These are phyloP conservation scores for Fusarium continuum DNA, from an alignment of 2,329 filamentous ascomycete species.

Conservation along the genomic window DNA sequence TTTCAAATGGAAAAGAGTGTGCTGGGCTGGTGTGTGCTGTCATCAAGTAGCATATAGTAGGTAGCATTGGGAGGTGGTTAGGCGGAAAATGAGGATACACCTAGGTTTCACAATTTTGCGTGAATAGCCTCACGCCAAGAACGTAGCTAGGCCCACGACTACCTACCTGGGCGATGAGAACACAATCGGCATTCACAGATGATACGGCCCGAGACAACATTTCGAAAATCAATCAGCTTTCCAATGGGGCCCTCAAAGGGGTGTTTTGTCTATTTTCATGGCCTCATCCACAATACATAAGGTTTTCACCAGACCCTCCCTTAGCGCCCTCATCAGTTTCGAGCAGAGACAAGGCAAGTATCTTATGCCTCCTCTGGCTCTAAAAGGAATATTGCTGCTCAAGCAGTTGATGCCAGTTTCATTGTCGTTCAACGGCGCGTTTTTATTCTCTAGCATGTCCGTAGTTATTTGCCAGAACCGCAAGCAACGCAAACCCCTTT, in stretches of 20 bases:
- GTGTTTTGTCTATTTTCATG: slow-evolving; percentile 37
- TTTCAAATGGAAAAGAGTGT: not conserved
- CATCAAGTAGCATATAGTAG: too few species aligned
- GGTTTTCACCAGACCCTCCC: slow-evolving; percentile 15
- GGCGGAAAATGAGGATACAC: too few species aligned
- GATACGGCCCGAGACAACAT: not conserved
- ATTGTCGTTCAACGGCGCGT: slow-evolving; percentile 46
- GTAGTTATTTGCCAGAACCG: slow-evolving; percentile 44
- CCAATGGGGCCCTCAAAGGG: slow-evolving; percentile 26
- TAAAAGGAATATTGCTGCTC: slow-evolving; percentile 21
- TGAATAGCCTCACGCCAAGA: too few species aligned
- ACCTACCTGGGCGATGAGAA: not conserved
- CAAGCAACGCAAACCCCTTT: slow-evolving; percentile 46
- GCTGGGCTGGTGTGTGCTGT: not conserved
- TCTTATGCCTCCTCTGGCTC: slow-evolving; percentile 12
- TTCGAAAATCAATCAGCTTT: not conserved
- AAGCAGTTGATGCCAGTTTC: slow-evolving; percentile 37
- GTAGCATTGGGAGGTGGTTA: too few species aligned
- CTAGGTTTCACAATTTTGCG: too few species aligned
- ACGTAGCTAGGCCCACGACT: too few species aligned
- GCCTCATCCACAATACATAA: slow-evolving; percentile 31
- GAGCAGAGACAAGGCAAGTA: slow-evolving; percentile 5
- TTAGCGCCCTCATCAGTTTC: slow-evolving; percentile 30
- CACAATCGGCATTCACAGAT: not conserved
- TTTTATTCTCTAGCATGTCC: slow-evolving; percentile 45